phyloP scores from a whole-genome alignment of 495 filamentous ascomycete species.

The Neurospora sp. region DNA sequence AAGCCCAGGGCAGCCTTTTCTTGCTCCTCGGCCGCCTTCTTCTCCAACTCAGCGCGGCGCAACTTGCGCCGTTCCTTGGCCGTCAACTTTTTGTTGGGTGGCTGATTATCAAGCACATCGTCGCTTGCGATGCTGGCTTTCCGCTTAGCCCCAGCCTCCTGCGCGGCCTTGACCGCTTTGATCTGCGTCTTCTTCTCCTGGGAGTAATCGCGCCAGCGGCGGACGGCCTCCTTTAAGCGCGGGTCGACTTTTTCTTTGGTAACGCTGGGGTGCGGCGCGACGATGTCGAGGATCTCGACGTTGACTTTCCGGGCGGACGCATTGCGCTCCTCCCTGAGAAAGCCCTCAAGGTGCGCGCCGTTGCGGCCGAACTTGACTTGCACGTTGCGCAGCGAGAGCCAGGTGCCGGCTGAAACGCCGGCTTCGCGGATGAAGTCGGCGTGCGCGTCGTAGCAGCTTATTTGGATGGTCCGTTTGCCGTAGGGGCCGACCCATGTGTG shows the following conservation, averaged over 20 bases:
- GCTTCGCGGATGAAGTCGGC: slow-evolving; percentile 40
- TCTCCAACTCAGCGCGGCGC: slow-evolving; percentile 5
- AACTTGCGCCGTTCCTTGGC: slow-evolving; percentile 15
- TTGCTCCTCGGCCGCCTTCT: slow-evolving; percentile 10
- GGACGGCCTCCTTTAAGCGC: slow-evolving; percentile 50
- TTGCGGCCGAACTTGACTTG: slow-evolving; percentile 50
- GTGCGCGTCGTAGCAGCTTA: slow-evolving; percentile 66
- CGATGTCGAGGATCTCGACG: slow-evolving; percentile 28
- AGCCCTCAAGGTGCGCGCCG: slow-evolving; percentile 56
- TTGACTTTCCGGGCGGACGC: slow-evolving; percentile 40
- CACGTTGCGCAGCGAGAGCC: slow-evolving; percentile 62
- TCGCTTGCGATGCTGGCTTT: slow-evolving; percentile 12
- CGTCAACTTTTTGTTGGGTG: slow-evolving; percentile 19
- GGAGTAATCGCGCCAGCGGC: slow-evolving; percentile 53
- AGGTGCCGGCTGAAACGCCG: slow-evolving; percentile 45
- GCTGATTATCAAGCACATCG: slow-evolving; percentile 23
- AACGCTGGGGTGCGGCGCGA: slow-evolving; percentile 3
- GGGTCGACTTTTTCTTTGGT: slow-evolving; percentile 33
- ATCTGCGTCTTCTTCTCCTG: slow-evolving; percentile 40
- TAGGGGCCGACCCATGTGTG: slow-evolving; percentile 62
- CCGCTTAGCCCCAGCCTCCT: slow-evolving; percentile 18
- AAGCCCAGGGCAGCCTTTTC: slow-evolving; percentile 13
- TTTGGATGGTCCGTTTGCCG: slow-evolving; percentile 61
- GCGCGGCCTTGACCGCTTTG: slow-evolving; percentile 22
- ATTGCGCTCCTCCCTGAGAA: slow-evolving; percentile 51